These are phyloP conservation scores for Ceratocystis albifundus DNA, from an alignment of 2,329 filamentous ascomycete genomes.

Conservation along the genomic window DNA sequence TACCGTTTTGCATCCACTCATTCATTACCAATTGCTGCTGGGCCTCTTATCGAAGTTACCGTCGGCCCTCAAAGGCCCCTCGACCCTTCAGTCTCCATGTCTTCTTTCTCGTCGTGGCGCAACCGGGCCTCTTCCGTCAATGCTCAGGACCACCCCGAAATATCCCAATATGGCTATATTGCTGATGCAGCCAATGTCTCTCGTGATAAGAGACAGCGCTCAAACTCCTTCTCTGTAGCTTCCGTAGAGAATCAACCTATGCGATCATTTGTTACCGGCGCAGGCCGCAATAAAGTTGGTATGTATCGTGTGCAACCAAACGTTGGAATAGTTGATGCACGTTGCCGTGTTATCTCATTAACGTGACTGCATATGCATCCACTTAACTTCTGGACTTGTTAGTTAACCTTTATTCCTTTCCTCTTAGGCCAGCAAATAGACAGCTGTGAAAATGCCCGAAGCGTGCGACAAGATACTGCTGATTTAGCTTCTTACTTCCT, in stretches of 20 bases:
- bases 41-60: too few relatives aligned
- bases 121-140: slow-evolving; percentile 29
- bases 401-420: background rate
- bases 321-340: background rate
- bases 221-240: slow-evolving; percentile 32
- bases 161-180: slow-evolving; percentile 26
- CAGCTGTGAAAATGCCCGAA: slow-evolving; percentile 61
- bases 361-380: background rate
- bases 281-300: slow-evolving; percentile 50
- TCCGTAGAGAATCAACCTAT: slow-evolving; percentile 40
- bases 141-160: slow-evolving; percentile 22
- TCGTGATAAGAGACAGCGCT: slow-evolving; percentile 24
- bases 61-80: background rate
- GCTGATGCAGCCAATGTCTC: slow-evolving; percentile 1
- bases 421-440: slow-evolving; percentile 40
- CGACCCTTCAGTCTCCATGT: slow-evolving; percentile 12
- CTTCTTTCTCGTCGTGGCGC: slow-evolving; percentile 39
- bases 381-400: background rate
- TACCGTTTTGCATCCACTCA: background rate
- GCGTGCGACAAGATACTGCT: slow-evolving; percentile 74
- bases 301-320: slow-evolving; percentile 32
- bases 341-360: background rate
- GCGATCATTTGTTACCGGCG: slow-evolving; percentile 59
- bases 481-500: slow-evolving; percentile 76
- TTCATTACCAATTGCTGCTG: background rate